Base-by-base conservation (phyloP, 2,329 filamentous ascomycete genomes). In the Fusarium nodosum region DNA sequence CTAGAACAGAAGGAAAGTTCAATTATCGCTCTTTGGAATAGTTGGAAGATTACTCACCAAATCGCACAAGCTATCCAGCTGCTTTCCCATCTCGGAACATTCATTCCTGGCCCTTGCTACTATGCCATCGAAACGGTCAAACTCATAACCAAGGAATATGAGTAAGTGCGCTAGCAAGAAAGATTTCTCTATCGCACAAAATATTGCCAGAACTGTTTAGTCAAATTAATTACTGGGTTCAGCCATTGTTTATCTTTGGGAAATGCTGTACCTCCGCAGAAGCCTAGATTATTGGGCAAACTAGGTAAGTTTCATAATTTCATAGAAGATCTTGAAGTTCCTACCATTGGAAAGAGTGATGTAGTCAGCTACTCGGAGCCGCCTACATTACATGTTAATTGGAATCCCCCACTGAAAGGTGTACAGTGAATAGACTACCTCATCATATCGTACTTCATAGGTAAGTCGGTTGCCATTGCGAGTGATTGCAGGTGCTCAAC, bases 291-390 rank as follows among this genome's bases (percentile, higher is more conserved):
- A 5, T 48, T 18, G 13, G 6, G 9, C 7, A 36, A n/a, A 36
- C 18, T 18, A 8, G 2, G 33, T 16, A 16, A n/a, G 9, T 5
- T 4, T 24, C n/a, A 13, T 33, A 0, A 33, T 12, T 15, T 22
- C 3, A 12, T 22, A 4, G 8, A 22, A 12, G n/a, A 8, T 9
- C 0, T 30, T 0, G 4, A 22, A 22, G 11, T 0, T 24, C 1
- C 36, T 53, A 54, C 51, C 51, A 44, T 54, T 54, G 6, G 51
- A 54, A 16, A 54, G 51, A n/a, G 51, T 54, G n/a, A 54, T 54
- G 2, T 54, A 54, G 10, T 54, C 51, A 1, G 38, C 51, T 22
- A 54, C 38, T 33, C 51, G 51, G 7, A 54, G 28, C 1, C 51
- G 51, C 4, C 38, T 54, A 10, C 12, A 3, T 8, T 1, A 16